These are phyloP conservation scores for Candida michaelii DNA, from an alignment of 805 yeast genomes.

Conservation along the genomic window DNA sequence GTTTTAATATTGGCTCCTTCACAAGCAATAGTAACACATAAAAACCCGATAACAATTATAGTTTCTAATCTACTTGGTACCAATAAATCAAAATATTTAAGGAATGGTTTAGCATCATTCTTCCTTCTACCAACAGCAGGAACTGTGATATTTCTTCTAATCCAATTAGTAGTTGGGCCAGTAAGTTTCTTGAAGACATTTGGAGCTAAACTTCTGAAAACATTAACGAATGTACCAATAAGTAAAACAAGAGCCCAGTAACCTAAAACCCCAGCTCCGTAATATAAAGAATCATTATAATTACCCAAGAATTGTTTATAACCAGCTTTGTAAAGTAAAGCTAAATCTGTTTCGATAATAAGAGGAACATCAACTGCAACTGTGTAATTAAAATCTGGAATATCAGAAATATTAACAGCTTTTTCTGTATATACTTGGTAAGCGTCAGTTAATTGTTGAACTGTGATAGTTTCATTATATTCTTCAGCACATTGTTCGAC, in stretches of 20 bases:
- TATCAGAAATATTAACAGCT: slow-evolving; percentile 20
- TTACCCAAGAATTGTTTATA: slow-evolving; percentile 23
- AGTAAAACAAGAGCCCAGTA: slow-evolving; percentile 50
- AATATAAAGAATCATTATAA: slow-evolving; percentile 24
- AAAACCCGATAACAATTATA: slow-evolving; percentile 23
- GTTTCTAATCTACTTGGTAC: slow-evolving; percentile 40
- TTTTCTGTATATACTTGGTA: slow-evolving; percentile 14
- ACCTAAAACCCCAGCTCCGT: slow-evolving; percentile 42
- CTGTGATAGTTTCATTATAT: slow-evolving; percentile 21
- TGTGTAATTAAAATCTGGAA: slow-evolving; percentile 23
- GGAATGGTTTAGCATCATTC: slow-evolving; percentile 21
- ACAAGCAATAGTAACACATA: slow-evolving; percentile 19
- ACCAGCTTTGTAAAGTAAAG: slow-evolving; percentile 6
- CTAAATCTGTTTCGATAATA: slow-evolving; percentile 16
- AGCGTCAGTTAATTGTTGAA: slow-evolving; percentile 17
- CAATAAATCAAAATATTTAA: slow-evolving; percentile 22
- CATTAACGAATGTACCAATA: slow-evolving; percentile 42
- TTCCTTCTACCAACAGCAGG: slow-evolving; percentile 26
- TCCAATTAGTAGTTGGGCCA: slow-evolving; percentile 24
- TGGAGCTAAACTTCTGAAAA: slow-evolving; percentile 42
- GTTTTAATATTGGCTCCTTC: slow-evolving; percentile 19
- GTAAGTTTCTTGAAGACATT: slow-evolving; percentile 25
- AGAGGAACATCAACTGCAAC: slow-evolving; percentile 26
- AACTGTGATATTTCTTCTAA: slow-evolving; percentile 26
- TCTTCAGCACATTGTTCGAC: slow-evolving; percentile 21